phyloP scores from a whole-genome alignment of 1,139 yeast genomes.

The Kodamaea fungicola region DNA sequence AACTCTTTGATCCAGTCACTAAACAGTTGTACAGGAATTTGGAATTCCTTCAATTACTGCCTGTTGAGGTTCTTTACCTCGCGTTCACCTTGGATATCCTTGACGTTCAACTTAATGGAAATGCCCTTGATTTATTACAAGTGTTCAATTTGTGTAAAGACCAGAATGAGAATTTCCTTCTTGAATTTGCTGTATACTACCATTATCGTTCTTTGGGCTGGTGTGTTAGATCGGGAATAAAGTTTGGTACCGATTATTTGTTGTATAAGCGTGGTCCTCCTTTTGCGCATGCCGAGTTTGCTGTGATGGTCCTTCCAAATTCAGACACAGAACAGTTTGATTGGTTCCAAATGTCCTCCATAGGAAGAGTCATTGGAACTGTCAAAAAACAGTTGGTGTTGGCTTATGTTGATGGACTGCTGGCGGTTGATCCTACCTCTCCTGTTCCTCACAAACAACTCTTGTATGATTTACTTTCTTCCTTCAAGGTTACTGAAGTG shows the following conservation, averaged over 20 bases:
- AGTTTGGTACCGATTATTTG: slow-evolving; percentile 82
- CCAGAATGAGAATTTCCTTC: slow-evolving; percentile 27
- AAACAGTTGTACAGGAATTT: slow-evolving; percentile 32
- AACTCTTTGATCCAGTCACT: slow-evolving; percentile 27
- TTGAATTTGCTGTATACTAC: slow-evolving; percentile 73
- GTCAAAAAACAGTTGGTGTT: slow-evolving; percentile 78
- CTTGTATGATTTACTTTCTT: slow-evolving; percentile 32
- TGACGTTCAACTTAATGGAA: slow-evolving; percentile 13
- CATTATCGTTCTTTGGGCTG: slow-evolving; percentile 88
- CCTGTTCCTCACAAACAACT: slow-evolving; percentile 10
- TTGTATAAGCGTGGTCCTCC: slow-evolving; percentile 92
- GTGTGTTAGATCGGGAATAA: slow-evolving; percentile 91
- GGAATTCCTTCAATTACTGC: slow-evolving; percentile 72
- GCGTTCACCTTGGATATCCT: slow-evolving; percentile 47
- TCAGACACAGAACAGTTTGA: slow-evolving; percentile 26
- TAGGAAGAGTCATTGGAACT: slow-evolving; percentile 80
- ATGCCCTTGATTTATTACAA: slow-evolving; percentile 15
- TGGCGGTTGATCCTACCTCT: slow-evolving; percentile 12
- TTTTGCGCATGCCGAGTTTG: slow-evolving; percentile 88
- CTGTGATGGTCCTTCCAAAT: slow-evolving; percentile 49
- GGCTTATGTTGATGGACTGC: slow-evolving; percentile 51
- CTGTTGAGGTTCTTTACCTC: slow-evolving; percentile 73
- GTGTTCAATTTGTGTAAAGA: slow-evolving; percentile 28
- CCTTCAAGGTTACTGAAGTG: slow-evolving; percentile 57
- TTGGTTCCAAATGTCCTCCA: slow-evolving; percentile 65